phyloP scores from a whole-genome alignment of 1,139 yeast species.

The Blastobotrys capitulatus region DNA sequence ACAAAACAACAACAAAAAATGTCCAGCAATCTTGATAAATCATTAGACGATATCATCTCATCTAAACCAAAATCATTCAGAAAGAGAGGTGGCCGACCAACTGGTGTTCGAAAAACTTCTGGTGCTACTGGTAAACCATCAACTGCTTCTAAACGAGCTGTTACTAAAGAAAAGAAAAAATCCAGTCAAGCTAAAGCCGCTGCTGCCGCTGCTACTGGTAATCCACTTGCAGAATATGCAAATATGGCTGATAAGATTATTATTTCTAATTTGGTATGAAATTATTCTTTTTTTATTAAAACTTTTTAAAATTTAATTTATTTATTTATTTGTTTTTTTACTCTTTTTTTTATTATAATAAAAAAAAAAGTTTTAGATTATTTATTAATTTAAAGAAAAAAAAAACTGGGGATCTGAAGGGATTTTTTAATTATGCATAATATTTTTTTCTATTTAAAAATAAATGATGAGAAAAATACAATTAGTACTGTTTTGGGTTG shows the following conservation, averaged over 20 bases:
- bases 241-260: slow-evolving; percentile 31
- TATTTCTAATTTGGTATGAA: slow-evolving; percentile 34
- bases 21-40: slow-evolving; percentile 79
- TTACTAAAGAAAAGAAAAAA: slow-evolving; percentile 18
- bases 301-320: not conserved
- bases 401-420: not conserved
- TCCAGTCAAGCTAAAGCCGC: slow-evolving; percentile 24
- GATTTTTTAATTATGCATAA: slow-evolving; percentile 7
- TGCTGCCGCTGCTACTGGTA: slow-evolving; percentile 25
- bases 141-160: slow-evolving; percentile 19
- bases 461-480: too few species aligned
- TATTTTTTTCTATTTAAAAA: slow-evolving; percentile 17
- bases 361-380: not conserved
- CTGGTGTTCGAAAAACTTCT: slow-evolving; percentile 17
- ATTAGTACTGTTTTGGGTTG: too few species aligned
- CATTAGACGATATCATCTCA: slow-evolving; percentile 91
- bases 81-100: slow-evolving; percentile 11
- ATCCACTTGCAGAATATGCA: slow-evolving; percentile 25
- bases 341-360: not conserved
- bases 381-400: not conserved
- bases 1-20: slow-evolving; percentile 28
- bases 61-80: slow-evolving; percentile 42
- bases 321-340: not conserved
- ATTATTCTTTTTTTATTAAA: not conserved
- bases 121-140: slow-evolving; percentile 19